Evolutionary conservation across 176 grass and related monocot genomes (phyloP).

Genomic region (Lolium perenne): DNA sequence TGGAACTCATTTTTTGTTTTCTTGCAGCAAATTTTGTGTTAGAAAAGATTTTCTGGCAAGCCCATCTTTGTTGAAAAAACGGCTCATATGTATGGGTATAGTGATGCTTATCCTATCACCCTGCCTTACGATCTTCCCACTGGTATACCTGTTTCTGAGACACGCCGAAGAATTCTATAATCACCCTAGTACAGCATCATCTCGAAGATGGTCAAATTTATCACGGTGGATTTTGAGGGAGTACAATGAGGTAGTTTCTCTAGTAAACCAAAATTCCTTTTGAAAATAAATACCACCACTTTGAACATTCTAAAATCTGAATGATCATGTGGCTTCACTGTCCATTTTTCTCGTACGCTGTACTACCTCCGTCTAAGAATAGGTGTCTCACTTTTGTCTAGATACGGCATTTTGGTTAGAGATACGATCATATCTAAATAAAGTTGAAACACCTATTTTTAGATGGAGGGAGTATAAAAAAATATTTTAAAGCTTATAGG

Average conservation of each 20-base stretch:
- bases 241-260: constrained; percentile 84
- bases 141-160: constrained; percentile 89
- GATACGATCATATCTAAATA: no score
- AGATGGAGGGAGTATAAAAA: neutral
- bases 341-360: neutral
- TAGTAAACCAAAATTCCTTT: neutral
- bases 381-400: no score
- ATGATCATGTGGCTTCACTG: neutral
- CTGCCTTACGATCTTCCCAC: constrained; percentile 85
- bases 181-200: constrained; percentile 91
- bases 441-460: no score
- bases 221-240: constrained; percentile 99
- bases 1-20: constrained; percentile 18
- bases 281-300: neutral
- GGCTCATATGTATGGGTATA: constrained; percentile 76
- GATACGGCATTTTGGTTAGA: no score
- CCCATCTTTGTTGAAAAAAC: constrained; percentile 70
- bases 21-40: constrained; percentile 90
- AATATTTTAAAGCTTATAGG: neutral
- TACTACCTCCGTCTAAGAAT: no score
- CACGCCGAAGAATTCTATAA: constrained; percentile 96
- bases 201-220: constrained; percentile 94
- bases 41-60: constrained; percentile 86
- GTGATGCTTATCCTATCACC: constrained; percentile 87
- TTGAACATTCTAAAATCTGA: constrained; percentile 13